These are phyloP conservation scores for Dendrobium officinale DNA, from an alignment of 106 monocot species.

Conservation along the genomic window DNA sequence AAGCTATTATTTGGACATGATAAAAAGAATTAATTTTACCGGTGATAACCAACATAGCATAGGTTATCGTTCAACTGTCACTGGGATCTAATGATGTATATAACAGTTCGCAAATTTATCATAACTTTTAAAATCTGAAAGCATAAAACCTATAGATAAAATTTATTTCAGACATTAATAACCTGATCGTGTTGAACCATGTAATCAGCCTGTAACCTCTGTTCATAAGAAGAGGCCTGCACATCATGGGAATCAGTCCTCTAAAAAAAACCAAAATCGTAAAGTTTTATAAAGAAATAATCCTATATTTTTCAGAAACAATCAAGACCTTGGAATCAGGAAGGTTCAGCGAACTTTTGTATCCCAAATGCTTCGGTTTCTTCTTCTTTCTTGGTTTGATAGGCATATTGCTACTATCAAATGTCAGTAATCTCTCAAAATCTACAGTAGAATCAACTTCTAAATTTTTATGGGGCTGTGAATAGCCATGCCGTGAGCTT, in stretches of 20 bases:
- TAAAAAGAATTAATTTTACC: too few relatives aligned
- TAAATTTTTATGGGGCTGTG: constrained; percentile 44
- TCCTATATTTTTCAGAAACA: constrained; percentile 58
- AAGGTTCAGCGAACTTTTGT: constrained; percentile 37
- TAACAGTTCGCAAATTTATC: too few relatives aligned
- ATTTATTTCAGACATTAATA: constrained; percentile 1
- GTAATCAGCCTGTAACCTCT: constrained; percentile 50
- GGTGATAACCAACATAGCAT: not conserved
- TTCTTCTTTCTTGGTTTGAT: constrained; percentile 77
- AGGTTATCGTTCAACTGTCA: not conserved
- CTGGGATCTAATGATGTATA: not conserved
- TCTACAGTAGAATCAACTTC: constrained; percentile 78
- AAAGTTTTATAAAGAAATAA: not conserved
- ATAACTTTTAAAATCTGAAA: not conserved
- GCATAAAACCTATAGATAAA: not conserved
- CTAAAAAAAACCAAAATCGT: constrained; percentile 1
- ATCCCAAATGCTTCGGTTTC: constrained; percentile 61
- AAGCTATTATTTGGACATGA: too few relatives aligned
- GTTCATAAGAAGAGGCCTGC: constrained; percentile 66
- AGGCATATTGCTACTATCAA: constrained; percentile 45
- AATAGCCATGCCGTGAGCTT: constrained; percentile 59
- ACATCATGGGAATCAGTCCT: constrained; percentile 9
- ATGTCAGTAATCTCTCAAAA: constrained; percentile 57
- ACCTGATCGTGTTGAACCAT: constrained; percentile 69
- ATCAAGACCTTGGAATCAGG: constrained; percentile 38